phyloP scores from a whole-genome alignment of 129 eudicot species.

The Mikania micrantha region DNA sequence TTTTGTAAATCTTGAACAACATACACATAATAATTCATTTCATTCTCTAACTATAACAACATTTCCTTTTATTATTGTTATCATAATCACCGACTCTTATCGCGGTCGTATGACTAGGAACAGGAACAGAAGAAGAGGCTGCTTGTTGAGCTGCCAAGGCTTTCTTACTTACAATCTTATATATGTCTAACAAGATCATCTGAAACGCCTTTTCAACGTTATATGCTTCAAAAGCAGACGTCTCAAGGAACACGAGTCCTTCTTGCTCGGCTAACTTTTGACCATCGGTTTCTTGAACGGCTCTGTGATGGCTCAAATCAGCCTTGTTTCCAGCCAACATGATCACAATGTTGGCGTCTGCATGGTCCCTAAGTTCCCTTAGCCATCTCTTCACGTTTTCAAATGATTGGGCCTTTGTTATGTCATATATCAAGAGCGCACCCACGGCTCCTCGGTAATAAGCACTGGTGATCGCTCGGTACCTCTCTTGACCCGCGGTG shows the following conservation, averaged over 20 bases:
- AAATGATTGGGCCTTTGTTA: constrained; percentile 75
- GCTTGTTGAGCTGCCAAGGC: constrained; percentile 97
- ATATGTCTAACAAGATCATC: constrained; percentile 64
- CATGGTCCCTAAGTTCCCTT: constrained; percentile 82
- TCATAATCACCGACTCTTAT: constrained; percentile 60
- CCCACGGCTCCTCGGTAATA: constrained; percentile 97
- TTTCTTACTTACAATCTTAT: constrained; percentile 75
- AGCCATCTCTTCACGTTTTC: constrained; percentile 87
- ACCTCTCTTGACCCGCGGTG: constrained; percentile 98
- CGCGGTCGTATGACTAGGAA: constrained; percentile 79
- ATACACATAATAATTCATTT: constrained; percentile 6
- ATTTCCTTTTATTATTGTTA: constrained; percentile 36
- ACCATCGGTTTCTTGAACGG: constrained; percentile 55
- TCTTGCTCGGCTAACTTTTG: constrained; percentile 64
- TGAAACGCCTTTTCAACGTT: constrained; percentile 87
- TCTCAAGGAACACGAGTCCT: constrained; percentile 73
- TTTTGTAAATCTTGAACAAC: constrained; percentile 24
- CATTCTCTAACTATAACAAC: constrained; percentile 50
- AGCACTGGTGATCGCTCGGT: constrained; percentile 96
- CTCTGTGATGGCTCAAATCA: constrained; percentile 69
- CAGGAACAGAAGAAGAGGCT: constrained; percentile 24
- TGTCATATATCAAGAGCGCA: constrained; percentile 78
- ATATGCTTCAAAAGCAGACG: constrained; percentile 81
- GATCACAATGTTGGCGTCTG: constrained; percentile 89
- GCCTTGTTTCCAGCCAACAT: constrained; percentile 90